Evolutionary conservation across 495 filamentous ascomycete species (phyloP), one percentile per base, ranked within the genome.

Genomic region (Massariosphaeria phaeospora): DNA sequence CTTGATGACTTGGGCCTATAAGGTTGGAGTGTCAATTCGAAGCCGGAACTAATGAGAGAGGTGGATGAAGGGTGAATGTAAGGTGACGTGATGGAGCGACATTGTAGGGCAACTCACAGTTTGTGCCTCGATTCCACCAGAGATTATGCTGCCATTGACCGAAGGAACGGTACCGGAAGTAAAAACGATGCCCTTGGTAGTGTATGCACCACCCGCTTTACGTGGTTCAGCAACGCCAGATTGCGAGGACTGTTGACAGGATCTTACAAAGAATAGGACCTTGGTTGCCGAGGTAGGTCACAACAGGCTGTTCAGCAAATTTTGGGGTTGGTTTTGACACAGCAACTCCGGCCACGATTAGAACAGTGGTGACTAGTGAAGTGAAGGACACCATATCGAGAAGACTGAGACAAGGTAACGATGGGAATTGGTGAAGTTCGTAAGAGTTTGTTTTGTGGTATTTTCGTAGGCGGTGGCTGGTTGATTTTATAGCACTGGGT

Each of bases 1-100:
- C 33, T 53, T 59, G 50, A 59, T 54, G 33, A 61, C 52, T 49
- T 54, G 56, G 13, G 56, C 49, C 56, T 59, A 20, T 21, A 46
- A 26, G 17, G 21, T n/a, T n/a, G n/a, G n/a, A n/a, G n/a, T n/a
- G n/a, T n/a, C n/a, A n/a, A n/a, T n/a, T n/a, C n/a, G n/a, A 13
- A 44, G 3, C 5, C 4, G 6, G 45, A 48, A 6, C 11, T 7
- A 33, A 7, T 33, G n/a, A 10, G 17, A 13, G 18, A 31, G 39
- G 17, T 15, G 34, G 8, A 25, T 18, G 35, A 45, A 2, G 17
- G 7, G 39, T 12, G 17, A 21, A 23, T 21, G 43, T 15, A 13
- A 31, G 15, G 11, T 36, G 2, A 36, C 4, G 4, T 7, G 43
- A 29, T 31, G 11, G n/a, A 5, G n/a, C n/a, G n/a, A n/a, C n/a